These are phyloP conservation scores for Trypanosoma congolense DNA, from an alignment of 208 protist species.

Conservation along the genomic window DNA sequence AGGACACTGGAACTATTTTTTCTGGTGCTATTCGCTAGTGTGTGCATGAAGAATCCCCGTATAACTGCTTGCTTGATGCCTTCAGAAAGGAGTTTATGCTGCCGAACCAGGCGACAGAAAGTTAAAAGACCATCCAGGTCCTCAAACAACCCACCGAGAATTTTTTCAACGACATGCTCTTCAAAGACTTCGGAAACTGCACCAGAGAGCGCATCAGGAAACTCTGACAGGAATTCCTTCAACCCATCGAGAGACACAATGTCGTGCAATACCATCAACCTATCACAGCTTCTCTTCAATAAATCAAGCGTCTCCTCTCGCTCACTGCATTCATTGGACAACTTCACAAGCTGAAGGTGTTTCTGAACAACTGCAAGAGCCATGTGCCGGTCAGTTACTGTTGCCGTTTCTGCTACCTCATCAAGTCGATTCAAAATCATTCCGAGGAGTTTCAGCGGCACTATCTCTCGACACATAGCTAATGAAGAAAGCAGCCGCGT, in stretches of 20 bases:
- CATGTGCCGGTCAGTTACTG: constrained; percentile 53
- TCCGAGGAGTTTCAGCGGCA: constrained; percentile 42
- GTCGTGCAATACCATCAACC: constrained; percentile 48
- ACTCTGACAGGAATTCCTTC: constrained; percentile 40
- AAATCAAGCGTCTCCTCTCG: constrained; percentile 18
- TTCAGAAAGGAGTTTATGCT: constrained; percentile 33
- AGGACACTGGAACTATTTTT: constrained; percentile 3
- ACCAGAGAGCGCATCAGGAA: constrained; percentile 43
- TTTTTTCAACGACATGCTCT: constrained; percentile 32
- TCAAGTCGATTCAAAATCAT: constrained; percentile 40
- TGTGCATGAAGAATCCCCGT: constrained; percentile 24
- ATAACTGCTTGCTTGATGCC: constrained; percentile 19
- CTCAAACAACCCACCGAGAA: constrained; percentile 29
- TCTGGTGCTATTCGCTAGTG: background rate
- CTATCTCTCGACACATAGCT: constrained; percentile 34
- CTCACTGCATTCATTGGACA: background rate
- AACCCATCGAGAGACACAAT: constrained; percentile 51
- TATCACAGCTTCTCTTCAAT: constrained; percentile 46
- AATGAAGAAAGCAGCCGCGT: constrained; percentile 63
- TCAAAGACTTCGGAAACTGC: constrained; percentile 35
- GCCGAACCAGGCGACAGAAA: constrained; percentile 26
- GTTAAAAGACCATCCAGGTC: constrained; percentile 30
- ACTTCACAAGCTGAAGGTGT: constrained; percentile 26
- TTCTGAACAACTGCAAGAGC: constrained; percentile 67
- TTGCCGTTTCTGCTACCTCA: constrained; percentile 23